Base-by-base conservation (phyloP, 306 rosid genomes). In the Glycine soja region DNA sequence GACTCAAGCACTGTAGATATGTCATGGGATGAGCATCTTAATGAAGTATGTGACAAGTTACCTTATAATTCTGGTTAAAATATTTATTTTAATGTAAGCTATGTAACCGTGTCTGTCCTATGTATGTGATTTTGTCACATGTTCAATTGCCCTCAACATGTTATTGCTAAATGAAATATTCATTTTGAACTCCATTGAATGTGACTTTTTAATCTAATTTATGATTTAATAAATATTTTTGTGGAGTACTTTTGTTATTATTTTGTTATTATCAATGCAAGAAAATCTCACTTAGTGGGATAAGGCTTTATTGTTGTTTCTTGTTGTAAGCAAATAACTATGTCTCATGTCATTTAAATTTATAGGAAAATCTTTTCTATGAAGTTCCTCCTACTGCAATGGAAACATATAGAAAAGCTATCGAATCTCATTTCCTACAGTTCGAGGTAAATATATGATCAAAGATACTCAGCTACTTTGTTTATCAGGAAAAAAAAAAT, bases 301-400 rank as follows among this genome's bases (percentile, higher is more conserved):
- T 30, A 11, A 63, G 19, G 47, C 11, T 43, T 15, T 62, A 2
- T 38, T 19, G 7, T 78, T 77, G 7, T 52, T 72, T 61, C 19
- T 74, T 13, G 16, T 13, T 63, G 11, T 63, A 36, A 43, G 19
- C 30, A 8, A 56, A 58, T 71, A 18, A 47, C 85, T 52, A 70
- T 48, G 58, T 56, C 11, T 18, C 63, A 8, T 66, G 11, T 51
- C 71, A 66, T 76, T 75, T 74, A 78, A 67, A 46, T 81, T 91
- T 81, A 80, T 87, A 93, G 98, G 97, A 90, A 74, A 88, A 46
- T 76, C 91, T 93, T 70, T 90, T 93, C 78, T 93, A 91, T 79
- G 85, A 81, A 2, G 88, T 93, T 67, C 92, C 93, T 30, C 76
- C 79, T 65, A 81, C 91, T 72, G 98, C 93, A 66, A 75, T 81